Evolutionary conservation across 139 green algal species (phyloP).

Genomic region (Chlorella sp.): DNA sequence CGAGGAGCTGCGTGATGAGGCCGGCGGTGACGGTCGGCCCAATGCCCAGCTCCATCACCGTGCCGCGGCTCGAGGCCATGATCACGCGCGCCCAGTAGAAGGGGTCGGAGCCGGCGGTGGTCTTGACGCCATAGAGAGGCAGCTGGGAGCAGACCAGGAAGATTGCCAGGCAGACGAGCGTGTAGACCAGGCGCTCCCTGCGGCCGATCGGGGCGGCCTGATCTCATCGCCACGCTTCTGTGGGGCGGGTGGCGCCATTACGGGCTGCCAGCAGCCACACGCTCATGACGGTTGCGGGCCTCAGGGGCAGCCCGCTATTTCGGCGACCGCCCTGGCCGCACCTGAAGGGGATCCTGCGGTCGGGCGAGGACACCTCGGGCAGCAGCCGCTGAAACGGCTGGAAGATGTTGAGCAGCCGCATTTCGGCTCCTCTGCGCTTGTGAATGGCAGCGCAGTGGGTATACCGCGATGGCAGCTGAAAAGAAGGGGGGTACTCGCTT

Average conservation of each 20-base stretch:
- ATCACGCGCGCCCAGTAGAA: slow-evolving; percentile 99
- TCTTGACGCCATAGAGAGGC: slow-evolving; percentile 97
- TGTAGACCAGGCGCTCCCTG: slow-evolving; percentile 91
- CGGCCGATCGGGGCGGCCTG: too few species aligned
- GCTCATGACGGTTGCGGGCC: too few species aligned
- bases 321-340: too few species aligned
- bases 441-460: too few species aligned
- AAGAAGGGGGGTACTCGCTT: too few species aligned
- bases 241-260: too few species aligned
- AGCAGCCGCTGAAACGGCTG: slow-evolving; percentile 86
- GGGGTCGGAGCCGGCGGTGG: slow-evolving; percentile 84
- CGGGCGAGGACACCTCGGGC: slow-evolving; percentile 81
- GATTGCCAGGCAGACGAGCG: slow-evolving; percentile 93
- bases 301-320: too few species aligned
- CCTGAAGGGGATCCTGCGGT: slow-evolving; percentile 79
- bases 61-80: slow-evolving; percentile 87
- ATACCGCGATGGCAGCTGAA: too few species aligned
- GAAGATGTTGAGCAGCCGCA: slow-evolving; percentile 83
- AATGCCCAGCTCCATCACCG: slow-evolving; percentile 29
- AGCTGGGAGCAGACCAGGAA: slow-evolving; percentile 98
- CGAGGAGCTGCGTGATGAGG: slow-evolving; percentile 97
- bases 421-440: slow-evolving; percentile 4
- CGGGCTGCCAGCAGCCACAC: too few species aligned
- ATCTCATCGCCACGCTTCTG: too few species aligned
- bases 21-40: slow-evolving; percentile 96